Evolutionary conservation across 2,329 filamentous ascomycete genomes (phyloP).

Genomic region (Apiospora sp.): DNA sequence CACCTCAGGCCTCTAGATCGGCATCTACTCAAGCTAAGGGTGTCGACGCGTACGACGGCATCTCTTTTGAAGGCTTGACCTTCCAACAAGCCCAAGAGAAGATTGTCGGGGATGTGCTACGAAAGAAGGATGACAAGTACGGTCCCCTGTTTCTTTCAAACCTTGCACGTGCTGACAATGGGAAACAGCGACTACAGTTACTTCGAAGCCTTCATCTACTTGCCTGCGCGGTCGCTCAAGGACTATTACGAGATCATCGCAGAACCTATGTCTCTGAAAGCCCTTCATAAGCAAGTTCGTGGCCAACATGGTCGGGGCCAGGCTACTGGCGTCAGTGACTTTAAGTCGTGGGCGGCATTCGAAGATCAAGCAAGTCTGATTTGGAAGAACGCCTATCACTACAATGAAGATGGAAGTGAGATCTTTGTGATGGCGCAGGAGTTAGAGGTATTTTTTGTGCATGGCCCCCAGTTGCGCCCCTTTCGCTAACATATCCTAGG

Average conservation of each 20-base stretch:
- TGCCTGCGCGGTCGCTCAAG: conserved; percentile 77
- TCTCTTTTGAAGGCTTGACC: conserved; percentile 73
- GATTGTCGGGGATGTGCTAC: conserved; percentile 78
- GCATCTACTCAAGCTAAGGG: conserved; percentile 50
- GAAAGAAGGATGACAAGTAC: conserved; percentile 72
- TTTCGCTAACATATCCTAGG: conserved; percentile 52
- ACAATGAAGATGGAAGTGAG: conserved; percentile 91
- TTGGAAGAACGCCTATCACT: conserved; percentile 87
- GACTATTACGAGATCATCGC: conserved; percentile 89
- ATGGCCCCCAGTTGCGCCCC: not conserved
- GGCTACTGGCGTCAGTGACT: conserved; percentile 69
- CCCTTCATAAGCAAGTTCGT: conserved; percentile 78
- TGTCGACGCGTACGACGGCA: conserved; percentile 59
- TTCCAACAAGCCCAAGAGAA: conserved; percentile 90
- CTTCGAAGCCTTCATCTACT: conserved; percentile 77
- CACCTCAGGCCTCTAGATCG: conserved; percentile 46
- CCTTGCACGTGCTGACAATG: not conserved
- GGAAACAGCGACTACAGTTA: conserved; percentile 72
- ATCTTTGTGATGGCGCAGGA: conserved; percentile 81
- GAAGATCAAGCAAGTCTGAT: conserved; percentile 82
- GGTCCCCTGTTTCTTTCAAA: conserved; percentile 35
- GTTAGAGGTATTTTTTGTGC: conserved; percentile 68
- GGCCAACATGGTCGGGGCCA: conserved; percentile 75
- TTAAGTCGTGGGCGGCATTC: conserved; percentile 84
- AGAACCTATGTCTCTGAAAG: conserved; percentile 80